Percentiles rank a stretch among this genome's conserved stretches.
Conservation (phyloP, 2,329 filamentous ascomycete species). For the Coniochaeta ligniaria region DNA sequence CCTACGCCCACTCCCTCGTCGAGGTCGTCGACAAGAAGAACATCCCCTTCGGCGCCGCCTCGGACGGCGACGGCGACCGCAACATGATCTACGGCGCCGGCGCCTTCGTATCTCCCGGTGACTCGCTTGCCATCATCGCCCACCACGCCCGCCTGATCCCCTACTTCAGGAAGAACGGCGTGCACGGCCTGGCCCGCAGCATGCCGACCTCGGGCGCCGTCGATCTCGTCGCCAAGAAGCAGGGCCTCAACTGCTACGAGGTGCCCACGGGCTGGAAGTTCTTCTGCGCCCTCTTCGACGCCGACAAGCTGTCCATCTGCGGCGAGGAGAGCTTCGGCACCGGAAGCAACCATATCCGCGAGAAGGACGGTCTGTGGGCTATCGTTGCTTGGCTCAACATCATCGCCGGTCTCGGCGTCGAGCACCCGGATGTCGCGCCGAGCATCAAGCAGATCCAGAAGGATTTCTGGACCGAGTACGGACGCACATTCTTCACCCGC, state of each 20-base stretch:
- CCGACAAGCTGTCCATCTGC: conserved; percentile 94
- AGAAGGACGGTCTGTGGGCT: conserved; percentile 98
- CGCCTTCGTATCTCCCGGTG: conserved; percentile 91
- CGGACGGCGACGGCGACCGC: conserved; percentile 93
- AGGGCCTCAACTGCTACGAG: conserved; percentile 87
- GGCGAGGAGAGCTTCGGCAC: conserved; percentile 98
- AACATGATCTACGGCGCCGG: conserved; percentile 99
- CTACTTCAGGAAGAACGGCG: conserved; percentile 96
- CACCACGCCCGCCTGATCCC: conserved; percentile 95
- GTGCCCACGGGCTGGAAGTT: conserved; percentile 99
- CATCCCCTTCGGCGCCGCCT: conserved; percentile 94
- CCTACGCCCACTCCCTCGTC: conserved; percentile 91
- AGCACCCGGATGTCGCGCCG: conserved; percentile 70
- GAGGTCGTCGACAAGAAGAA: conserved; percentile 85
- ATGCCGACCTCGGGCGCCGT: conserved; percentile 97
- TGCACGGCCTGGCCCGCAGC: conserved; percentile 89
- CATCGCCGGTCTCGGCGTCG: conserved; percentile 84
- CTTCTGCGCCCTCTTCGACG: conserved; percentile 93
- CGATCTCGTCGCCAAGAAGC: conserved; percentile 91
- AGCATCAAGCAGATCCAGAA: conserved; percentile 95
- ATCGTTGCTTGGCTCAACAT: conserved; percentile 98
- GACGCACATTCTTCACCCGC: conserved; percentile 96
- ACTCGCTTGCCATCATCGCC: conserved; percentile 95
- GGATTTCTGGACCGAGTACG: conserved; percentile 95
- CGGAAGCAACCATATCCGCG: conserved; percentile 95